Evolutionary conservation across 2,329 filamentous ascomycete species (phyloP), one percentile per base, ranked within the genome.

Genomic region (Botryotinia globosa): DNA sequence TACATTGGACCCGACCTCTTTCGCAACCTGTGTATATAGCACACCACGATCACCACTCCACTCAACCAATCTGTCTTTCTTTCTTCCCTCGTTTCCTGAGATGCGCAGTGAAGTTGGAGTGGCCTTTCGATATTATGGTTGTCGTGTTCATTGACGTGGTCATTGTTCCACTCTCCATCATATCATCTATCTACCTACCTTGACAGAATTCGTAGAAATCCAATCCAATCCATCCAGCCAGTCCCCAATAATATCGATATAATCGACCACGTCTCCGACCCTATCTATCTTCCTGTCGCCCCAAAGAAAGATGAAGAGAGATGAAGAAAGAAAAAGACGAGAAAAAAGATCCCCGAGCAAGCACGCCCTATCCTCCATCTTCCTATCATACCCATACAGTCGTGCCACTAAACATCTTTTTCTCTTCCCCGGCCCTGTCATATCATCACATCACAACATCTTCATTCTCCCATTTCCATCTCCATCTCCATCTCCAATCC

Each of bases 131-230:
- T 29, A 34, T 18, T 18, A 10, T 37, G 29, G 64, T 56, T 56
- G 64, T 67, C 64, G 48, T 67, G 64, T 67, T 54, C 45, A 25
- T 25, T 67, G 64, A 54, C 64, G 45, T 54, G 45, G 64, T 67
- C 45, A 37, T 32, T 42, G 64, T 67, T 56, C 64, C 64, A 67
- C 64, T 66, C 45, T 66, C 45, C 51, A 14, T 45, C 51, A 16
- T 6, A 14, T 45, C 51, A 16, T 6, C 48, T 12, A 51, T n/a
- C 48, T 16, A 16, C 29, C 32, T 66, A 37, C 64, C 64, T 66
- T 66, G 22, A 29, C 63, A 37, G 12, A 34, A 48, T 48, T 48
- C 29, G 29, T 1, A 37, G 37, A 37, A 37, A 45, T 64, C 29
- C 14, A 44, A n/a, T 10, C 12, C n/a, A 62, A 62, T 25, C 37